Evolutionary conservation across 2,329 filamentous ascomycete species (phyloP).

Genomic region (Verticillium klebahnii): DNA sequence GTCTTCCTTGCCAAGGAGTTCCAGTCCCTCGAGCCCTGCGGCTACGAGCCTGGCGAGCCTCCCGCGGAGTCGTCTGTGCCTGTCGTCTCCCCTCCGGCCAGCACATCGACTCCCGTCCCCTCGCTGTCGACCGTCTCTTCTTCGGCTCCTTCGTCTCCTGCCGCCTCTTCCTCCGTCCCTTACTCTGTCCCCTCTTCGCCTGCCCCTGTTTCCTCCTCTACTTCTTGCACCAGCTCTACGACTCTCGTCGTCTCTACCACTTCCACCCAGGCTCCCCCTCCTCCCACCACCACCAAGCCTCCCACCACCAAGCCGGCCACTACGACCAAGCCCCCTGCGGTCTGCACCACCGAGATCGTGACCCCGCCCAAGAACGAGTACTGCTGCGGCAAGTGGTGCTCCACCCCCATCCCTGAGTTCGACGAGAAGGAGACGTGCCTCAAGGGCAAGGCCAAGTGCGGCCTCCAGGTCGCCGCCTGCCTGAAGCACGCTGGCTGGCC

Average conservation of each 20-base stretch:
- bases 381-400: conserved; percentile 50
- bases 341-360: conserved; percentile 43
- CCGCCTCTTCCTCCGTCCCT: conserved; percentile 8
- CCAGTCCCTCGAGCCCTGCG: conserved; percentile 46
- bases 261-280: conserved; percentile 11
- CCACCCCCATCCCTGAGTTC: conserved; percentile 44
- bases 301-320: conserved; percentile 21
- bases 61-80: conserved; percentile 1
- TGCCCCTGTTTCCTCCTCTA: conserved; percentile 11
- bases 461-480: conserved; percentile 44
- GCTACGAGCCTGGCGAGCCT: conserved; percentile 20
- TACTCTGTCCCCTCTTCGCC: conserved; percentile 11
- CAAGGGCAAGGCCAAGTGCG: conserved; percentile 37
- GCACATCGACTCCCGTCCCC: conserved; percentile 12
- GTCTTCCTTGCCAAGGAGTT: conserved; percentile 45
- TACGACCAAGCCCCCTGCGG: conserved; percentile 30
- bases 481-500: conserved; percentile 48
- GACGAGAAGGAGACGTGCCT: conserved; percentile 35
- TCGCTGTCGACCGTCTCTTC: conserved; percentile 6
- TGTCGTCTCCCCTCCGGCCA: conserved; percentile 9
- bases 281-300: conserved; percentile 15
- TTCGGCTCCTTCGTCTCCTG: conserved; percentile 6
- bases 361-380: conserved; percentile 48
- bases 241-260: conserved; percentile 8
- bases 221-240: conserved; percentile 9